A percentile compares a stretch with the other conserved stretches of the same genome.
Evolutionary conservation across 306 rosid genomes (phyloP).

Genomic region (Mimosa pudica): DNA sequence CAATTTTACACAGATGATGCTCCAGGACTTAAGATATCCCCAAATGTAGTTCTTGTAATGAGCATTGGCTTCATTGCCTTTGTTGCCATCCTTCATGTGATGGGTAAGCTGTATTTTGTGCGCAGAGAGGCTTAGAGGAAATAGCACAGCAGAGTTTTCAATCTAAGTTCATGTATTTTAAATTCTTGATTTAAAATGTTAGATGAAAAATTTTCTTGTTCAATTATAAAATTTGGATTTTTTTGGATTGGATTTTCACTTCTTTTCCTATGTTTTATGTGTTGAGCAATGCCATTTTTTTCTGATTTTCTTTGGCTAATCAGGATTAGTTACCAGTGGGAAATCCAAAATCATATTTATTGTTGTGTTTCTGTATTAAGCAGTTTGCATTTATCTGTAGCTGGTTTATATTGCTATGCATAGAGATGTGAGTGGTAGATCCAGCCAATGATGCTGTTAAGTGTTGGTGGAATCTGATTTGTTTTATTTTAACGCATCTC

Average conservation of each 20-base stretch:
- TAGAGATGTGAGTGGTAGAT: neutral
- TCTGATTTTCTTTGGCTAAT: neutral
- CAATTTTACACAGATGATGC: conserved; percentile 81
- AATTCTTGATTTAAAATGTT: conserved; percentile 12
- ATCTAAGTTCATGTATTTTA: conserved; percentile 4
- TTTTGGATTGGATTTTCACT: neutral
- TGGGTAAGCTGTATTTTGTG: conserved; percentile 79
- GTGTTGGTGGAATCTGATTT: neutral
- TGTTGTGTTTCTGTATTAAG: neutral
- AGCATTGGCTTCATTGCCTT: conserved; percentile 79
- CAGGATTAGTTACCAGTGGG: neutral
- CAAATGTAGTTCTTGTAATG: conserved; percentile 72
- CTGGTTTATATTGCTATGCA: neutral
- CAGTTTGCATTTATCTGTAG: neutral
- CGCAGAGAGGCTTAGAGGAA: conserved; percentile 52
- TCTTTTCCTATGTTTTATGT: neutral
- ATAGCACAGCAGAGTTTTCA: neutral
- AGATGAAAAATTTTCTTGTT: neutral
- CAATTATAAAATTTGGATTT: neutral
- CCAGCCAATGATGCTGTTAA: neutral
- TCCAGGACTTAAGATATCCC: conserved; percentile 75
- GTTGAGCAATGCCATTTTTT: neutral
- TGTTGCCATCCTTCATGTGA: conserved; percentile 72
- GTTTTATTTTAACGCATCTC: neutral
- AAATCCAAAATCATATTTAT: neutral